These are phyloP conservation scores for Monilinia fructicola DNA, from an alignment of 2,329 filamentous ascomycete genomes.

Conservation along the genomic window DNA sequence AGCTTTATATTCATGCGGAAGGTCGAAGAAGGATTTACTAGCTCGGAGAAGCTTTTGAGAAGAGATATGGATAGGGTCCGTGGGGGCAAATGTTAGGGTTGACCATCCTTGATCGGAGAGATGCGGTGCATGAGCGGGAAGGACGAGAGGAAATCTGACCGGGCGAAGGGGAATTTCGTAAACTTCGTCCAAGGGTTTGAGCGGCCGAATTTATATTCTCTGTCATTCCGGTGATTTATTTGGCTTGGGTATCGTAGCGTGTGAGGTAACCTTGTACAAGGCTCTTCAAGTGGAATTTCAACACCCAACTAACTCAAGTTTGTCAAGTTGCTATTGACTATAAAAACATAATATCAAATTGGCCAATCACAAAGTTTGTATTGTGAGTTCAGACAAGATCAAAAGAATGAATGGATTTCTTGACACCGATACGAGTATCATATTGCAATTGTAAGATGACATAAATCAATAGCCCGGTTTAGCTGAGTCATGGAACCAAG, in stretches of 20 bases:
- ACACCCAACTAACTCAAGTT: neutral
- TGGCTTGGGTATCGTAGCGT: neutral
- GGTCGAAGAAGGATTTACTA: slow-evolving; percentile 33
- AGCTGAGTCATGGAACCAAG: neutral
- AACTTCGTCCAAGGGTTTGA: neutral
- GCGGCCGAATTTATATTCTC: neutral
- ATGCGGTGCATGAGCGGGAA: slow-evolving; percentile 27
- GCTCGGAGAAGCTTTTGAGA: slow-evolving; percentile 31
- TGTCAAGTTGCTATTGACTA: too few species aligned
- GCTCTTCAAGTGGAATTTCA: neutral
- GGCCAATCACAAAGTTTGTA: neutral
- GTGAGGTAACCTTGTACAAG: too few species aligned
- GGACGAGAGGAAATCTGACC: slow-evolving; percentile 28
- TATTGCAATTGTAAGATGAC: neutral
- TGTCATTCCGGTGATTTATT: neutral
- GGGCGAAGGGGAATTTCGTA: slow-evolving; percentile 18
- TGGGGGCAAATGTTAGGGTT: slow-evolving; percentile 27
- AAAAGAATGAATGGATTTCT: neutral
- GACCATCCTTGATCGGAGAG: slow-evolving; percentile 35
- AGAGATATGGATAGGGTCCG: slow-evolving; percentile 27
- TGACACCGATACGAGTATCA: neutral
- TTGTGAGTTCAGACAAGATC: neutral
- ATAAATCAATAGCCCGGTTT: neutral
- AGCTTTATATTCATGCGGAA: slow-evolving; percentile 31
- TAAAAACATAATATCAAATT: neutral